A percentile compares a stretch with the other conserved stretches of the same genome.
Evolutionary conservation across 2,329 filamentous ascomycete genomes (phyloP).

Genomic region (Rutstroemia sp.): DNA sequence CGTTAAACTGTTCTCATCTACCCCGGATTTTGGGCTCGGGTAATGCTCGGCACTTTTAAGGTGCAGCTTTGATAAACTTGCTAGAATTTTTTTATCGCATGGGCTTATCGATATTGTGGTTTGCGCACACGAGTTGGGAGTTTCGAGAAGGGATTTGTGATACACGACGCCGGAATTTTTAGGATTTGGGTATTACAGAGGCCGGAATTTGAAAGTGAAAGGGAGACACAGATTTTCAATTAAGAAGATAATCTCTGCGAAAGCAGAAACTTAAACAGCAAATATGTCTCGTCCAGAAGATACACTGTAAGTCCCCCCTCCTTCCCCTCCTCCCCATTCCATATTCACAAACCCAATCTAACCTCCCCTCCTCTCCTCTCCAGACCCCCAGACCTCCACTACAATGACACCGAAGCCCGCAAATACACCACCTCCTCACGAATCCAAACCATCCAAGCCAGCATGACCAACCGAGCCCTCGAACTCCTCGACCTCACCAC

Average conservation of each 20-base stretch:
- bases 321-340: slow-evolving; percentile 2
- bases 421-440: slow-evolving; percentile 97
- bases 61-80: not conserved
- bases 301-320: slow-evolving; percentile 56
- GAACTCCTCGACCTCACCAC: slow-evolving; percentile 75
- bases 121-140: too few species aligned
- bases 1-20: slow-evolving; percentile 8
- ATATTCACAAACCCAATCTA: slow-evolving; percentile 12
- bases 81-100: not conserved
- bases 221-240: too few species aligned
- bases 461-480: slow-evolving; percentile 90
- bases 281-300: slow-evolving; percentile 97
- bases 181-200: too few species aligned
- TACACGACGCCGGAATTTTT: too few species aligned
- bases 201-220: too few species aligned
- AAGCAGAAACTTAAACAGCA: slow-evolving; percentile 17
- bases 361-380: not conserved
- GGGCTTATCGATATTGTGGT: not conserved
- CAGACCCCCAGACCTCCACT: slow-evolving; percentile 92
- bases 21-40: slow-evolving; percentile 8
- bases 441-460: slow-evolving; percentile 89
- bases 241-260: too few species aligned
- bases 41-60: slow-evolving; percentile 8
- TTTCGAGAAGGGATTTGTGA: too few species aligned
- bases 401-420: slow-evolving; percentile 88